phyloP scores from a whole-genome alignment of 768 basidiomycete species.

The Crucibulum laeve region DNA sequence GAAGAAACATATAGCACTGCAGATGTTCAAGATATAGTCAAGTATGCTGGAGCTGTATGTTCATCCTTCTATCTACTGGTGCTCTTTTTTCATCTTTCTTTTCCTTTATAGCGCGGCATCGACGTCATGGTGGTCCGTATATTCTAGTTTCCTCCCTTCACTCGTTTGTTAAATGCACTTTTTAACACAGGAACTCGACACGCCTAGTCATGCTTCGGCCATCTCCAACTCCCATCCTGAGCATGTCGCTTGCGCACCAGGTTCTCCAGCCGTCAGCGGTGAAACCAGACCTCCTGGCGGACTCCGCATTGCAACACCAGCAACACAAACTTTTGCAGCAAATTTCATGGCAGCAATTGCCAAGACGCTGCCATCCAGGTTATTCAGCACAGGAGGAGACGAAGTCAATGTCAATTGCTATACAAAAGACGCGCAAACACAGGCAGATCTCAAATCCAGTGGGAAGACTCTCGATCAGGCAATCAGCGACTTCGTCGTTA shows the following conservation, averaged over 20 bases:
- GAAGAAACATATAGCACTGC: constrained; percentile 44
- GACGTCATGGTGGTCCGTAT: constrained; percentile 56
- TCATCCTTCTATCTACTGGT: constrained; percentile 4
- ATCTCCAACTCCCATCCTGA: constrained; percentile 69
- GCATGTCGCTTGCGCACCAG: constrained; percentile 62
- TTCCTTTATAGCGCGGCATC: constrained; percentile 62
- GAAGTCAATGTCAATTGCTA: constrained; percentile 74
- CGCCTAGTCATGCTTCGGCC: constrained; percentile 74
- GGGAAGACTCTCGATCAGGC: constrained; percentile 61
- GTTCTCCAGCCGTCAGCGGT: constrained; percentile 48
- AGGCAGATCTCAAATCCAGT: constrained; percentile 41
- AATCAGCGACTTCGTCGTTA: constrained; percentile 40
- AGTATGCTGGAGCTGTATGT: constrained; percentile 64
- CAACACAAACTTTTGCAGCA: constrained; percentile 55
- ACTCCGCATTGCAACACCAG: constrained; percentile 62
- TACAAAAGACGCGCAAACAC: constrained; percentile 53
- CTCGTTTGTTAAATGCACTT: neutral
- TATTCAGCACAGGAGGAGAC: constrained; percentile 82
- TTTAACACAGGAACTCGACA: constrained; percentile 69
- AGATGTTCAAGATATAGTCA: constrained; percentile 55
- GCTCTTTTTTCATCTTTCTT: too few relatives aligned
- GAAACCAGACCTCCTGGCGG: constrained; percentile 65
- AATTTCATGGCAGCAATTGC: constrained; percentile 51
- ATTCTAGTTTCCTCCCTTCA: constrained; percentile 17
- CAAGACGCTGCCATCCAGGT: constrained; percentile 43